Percentiles rank a stretch among this genome's conserved stretches.
Conservation (phyloP, 164 flowering plant genomes). For the Chimonanthus salicifolius region DNA sequence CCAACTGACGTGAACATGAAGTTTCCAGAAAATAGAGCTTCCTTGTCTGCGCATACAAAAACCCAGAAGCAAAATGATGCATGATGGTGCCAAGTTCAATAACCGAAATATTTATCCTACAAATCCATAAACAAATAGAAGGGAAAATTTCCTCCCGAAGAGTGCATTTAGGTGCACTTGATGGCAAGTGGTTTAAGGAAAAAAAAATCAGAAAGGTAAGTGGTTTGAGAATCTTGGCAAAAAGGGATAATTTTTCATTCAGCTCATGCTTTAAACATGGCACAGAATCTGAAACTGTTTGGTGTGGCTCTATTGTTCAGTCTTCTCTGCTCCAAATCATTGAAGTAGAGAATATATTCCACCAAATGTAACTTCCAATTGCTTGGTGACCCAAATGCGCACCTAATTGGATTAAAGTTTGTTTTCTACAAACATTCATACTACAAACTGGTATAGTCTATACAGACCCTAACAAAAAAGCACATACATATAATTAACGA, state of each 20-base stretch:
- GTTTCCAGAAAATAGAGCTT: constrained; percentile 83
- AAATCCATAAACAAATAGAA: no score
- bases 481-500: no score
- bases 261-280: neutral
- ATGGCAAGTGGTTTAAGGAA: no score
- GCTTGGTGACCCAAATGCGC: neutral
- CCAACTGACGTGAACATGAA: constrained; percentile 76
- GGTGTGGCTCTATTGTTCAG: neutral
- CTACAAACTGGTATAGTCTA: neutral
- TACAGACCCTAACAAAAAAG: neutral
- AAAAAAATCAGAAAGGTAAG: neutral
- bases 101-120: no score
- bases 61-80: neutral
- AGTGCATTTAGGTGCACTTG: no score
- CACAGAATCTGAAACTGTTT: neutral
- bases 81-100: no score
- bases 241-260: neutral
- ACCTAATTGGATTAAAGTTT: neutral
- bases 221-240: neutral
- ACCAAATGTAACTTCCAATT: neutral
- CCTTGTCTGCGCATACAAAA: constrained; percentile 56
- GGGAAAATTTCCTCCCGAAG: no score
- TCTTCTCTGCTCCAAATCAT: neutral
- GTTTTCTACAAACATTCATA: neutral
- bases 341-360: neutral